phyloP scores from a whole-genome alignment of 495 filamentous ascomycete genomes.

The Tuber aestivum region DNA sequence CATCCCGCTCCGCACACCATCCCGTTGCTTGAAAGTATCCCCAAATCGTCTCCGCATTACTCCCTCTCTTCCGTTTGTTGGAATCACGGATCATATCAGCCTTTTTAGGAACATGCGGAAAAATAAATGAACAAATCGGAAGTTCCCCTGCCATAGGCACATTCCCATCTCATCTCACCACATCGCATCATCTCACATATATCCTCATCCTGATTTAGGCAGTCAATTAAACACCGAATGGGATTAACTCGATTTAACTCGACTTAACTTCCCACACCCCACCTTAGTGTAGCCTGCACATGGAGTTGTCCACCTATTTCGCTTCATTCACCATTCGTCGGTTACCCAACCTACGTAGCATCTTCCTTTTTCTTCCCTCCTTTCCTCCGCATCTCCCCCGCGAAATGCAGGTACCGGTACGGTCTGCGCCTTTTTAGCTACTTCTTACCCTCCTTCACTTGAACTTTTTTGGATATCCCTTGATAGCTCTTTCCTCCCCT shows the following conservation, averaged over 20 bases:
- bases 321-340: not conserved
- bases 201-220: not conserved
- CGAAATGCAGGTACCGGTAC: not conserved
- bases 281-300: not conserved
- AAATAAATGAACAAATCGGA: not conserved
- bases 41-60: not conserved
- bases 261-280: not conserved
- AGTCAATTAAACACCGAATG: not conserved
- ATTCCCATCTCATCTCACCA: not conserved
- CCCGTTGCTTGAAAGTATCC: not conserved
- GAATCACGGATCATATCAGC: not conserved
- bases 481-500: not conserved
- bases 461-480: not conserved
- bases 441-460: not conserved
- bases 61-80: not conserved
- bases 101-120: not conserved
- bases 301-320: not conserved
- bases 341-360: not conserved
- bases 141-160: not conserved
- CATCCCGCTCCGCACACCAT: not conserved
- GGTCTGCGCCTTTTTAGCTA: not conserved
- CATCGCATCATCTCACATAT: conserved; percentile 1
- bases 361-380: not conserved
- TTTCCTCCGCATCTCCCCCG: not conserved
- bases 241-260: not conserved